Percentiles rank a stretch among this genome's conserved stretches.
Conservation (phyloP, 1,284 basidiomycete genomes). For the Ustilago nuda region DNA sequence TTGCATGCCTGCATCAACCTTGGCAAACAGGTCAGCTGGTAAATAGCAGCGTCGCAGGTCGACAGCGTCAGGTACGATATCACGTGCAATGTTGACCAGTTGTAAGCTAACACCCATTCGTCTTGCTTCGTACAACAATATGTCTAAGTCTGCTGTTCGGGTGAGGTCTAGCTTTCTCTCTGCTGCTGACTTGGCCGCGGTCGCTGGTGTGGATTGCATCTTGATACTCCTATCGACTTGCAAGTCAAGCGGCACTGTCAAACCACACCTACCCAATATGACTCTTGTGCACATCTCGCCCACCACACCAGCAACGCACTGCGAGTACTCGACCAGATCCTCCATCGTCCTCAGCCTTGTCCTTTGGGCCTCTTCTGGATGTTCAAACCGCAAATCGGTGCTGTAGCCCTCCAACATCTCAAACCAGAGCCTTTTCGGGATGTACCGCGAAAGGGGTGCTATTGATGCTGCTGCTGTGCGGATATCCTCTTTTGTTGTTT, state of each 20-base stretch:
- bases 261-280: slow-evolving; percentile 52
- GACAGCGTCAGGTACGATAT: slow-evolving; percentile 55
- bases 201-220: neutral
- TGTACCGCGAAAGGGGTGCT: slow-evolving; percentile 48
- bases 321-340: slow-evolving; percentile 58
- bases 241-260: slow-evolving; percentile 30
- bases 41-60: slow-evolving; percentile 59
- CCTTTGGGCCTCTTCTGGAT: slow-evolving; percentile 10
- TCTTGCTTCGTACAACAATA: slow-evolving; percentile 52
- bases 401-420: slow-evolving; percentile 61
- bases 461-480: slow-evolving; percentile 51
- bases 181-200: neutral
- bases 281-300: slow-evolving; percentile 64
- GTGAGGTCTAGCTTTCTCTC: slow-evolving; percentile 12
- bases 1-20: slow-evolving; percentile 25
- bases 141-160: slow-evolving; percentile 17
- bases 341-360: slow-evolving; percentile 38
- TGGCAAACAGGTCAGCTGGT: slow-evolving; percentile 36
- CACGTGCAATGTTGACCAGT: slow-evolving; percentile 63
- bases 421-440: slow-evolving; percentile 55
- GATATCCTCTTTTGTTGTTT: slow-evolving; percentile 29
- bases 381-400: slow-evolving; percentile 50
- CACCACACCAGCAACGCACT: slow-evolving; percentile 60
- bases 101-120: slow-evolving; percentile 64
- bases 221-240: slow-evolving; percentile 35